These are phyloP conservation scores for Berberis vulgaris DNA, from an alignment of 164 flowering plant species.

Conservation along the genomic window DNA sequence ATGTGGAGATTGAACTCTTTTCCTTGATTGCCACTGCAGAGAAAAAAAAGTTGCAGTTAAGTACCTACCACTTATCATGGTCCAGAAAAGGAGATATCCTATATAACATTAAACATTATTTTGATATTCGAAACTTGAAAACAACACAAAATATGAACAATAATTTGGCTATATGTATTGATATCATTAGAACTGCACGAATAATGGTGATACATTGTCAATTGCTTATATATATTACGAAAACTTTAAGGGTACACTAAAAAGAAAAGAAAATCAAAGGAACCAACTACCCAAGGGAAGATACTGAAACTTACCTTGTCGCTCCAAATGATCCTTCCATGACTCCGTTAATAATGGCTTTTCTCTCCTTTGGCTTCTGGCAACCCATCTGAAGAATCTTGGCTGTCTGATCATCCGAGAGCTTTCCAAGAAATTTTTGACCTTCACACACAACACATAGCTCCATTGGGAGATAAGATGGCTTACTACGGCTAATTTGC, in stretches of 20 bases:
- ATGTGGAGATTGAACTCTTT: constrained; percentile 72
- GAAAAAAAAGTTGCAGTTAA: neutral
- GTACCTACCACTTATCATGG: neutral
- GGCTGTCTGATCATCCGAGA: constrained; percentile 84
- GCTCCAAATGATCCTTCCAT: constrained; percentile 74
- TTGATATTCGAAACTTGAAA: too few species aligned
- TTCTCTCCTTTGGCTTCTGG: constrained; percentile 72
- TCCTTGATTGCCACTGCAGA: constrained; percentile 48
- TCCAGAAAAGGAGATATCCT: neutral
- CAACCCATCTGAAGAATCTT: constrained; percentile 82
- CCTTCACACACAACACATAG: constrained; percentile 93
- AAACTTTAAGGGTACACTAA: neutral
- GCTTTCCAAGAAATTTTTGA: constrained; percentile 89
- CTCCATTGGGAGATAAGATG: constrained; percentile 96
- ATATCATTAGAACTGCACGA: too few species aligned
- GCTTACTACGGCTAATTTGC: constrained; percentile 88
- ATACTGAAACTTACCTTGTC: constrained; percentile 43
- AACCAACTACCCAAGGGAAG: neutral
- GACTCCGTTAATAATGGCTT: constrained; percentile 60
- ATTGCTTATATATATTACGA: too few species aligned
- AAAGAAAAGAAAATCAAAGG: neutral
- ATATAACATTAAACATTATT: neutral
- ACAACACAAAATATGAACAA: too few species aligned
- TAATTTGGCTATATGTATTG: too few species aligned
- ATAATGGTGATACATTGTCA: too few species aligned